Conservation (phyloP, 148 eudicot species). For the Rhododendron ovatum region DNA sequence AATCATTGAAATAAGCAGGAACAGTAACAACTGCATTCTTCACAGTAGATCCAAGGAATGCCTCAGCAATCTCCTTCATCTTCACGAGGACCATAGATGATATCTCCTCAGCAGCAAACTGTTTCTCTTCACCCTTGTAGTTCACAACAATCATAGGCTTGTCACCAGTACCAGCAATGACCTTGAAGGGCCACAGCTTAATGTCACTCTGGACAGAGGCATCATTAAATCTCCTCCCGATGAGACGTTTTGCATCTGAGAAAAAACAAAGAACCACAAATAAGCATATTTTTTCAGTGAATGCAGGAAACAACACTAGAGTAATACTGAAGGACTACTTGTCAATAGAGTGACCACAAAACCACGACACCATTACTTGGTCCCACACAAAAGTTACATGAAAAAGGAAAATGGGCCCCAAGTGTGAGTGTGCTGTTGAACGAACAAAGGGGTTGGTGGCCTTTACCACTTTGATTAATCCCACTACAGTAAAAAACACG, state of each 20-base stretch:
- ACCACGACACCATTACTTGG: background rate
- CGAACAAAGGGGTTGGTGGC: background rate
- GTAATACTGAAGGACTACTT: background rate
- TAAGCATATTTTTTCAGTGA: background rate
- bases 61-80: conserved; percentile 12
- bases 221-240: conserved; percentile 6
- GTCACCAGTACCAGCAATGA: background rate
- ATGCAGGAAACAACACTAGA: background rate
- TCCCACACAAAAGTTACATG: background rate
- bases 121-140: conserved; percentile 9
- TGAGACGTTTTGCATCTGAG: conserved; percentile 11
- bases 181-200: conserved; percentile 10
- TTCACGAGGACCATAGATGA: background rate
- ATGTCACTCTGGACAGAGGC: conserved; percentile 7
- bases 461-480: background rate
- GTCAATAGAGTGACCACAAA: background rate
- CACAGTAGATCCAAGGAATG: conserved; percentile 3
- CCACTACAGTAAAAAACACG: background rate
- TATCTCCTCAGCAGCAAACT: background rate
- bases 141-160: conserved; percentile 5
- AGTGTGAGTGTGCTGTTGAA: background rate
- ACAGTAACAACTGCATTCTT: conserved; percentile 9
- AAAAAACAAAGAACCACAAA: background rate
- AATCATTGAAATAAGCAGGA: conserved; percentile 7
- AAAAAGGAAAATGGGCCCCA: background rate